Conservation (phyloP, 176 grass and related monocot species). For the Eleusine coracana region DNA sequence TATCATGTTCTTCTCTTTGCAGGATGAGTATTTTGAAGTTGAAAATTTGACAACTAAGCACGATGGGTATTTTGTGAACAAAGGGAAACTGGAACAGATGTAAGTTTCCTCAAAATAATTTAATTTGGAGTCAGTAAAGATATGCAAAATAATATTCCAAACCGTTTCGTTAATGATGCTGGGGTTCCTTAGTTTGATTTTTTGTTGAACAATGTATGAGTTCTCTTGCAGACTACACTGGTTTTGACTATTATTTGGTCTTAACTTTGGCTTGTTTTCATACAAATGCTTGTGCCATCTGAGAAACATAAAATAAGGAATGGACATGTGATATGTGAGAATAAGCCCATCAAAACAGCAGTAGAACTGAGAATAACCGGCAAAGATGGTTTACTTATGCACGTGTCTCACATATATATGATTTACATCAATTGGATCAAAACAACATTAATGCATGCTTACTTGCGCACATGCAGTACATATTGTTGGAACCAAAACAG, state of each 20-base stretch:
- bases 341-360: slow-evolving; percentile 4
- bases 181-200: slow-evolving; percentile 7
- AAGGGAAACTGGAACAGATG: slow-evolving; percentile 97
- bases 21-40: slow-evolving; percentile 99
- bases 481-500: too few relatives aligned
- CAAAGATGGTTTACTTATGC: slow-evolving; percentile 18
- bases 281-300: slow-evolving; percentile 2
- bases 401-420: slow-evolving; percentile 10
- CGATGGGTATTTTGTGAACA: slow-evolving; percentile 98
- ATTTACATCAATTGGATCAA: slow-evolving; percentile 16
- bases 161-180: background rate
- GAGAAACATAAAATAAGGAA: background rate
- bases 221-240: background rate
- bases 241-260: background rate
- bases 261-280: background rate
- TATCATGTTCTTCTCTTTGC: slow-evolving; percentile 46
- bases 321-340: background rate
- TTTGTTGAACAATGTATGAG: background rate
- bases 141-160: background rate
- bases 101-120: slow-evolving; percentile 59
- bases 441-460: slow-evolving; percentile 25
- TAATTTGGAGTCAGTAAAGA: slow-evolving; percentile 22
- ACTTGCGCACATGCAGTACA: slow-evolving; percentile 21
- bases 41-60: slow-evolving; percentile 99
- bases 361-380: background rate